Evolutionary conservation across 2,329 filamentous ascomycete genomes (phyloP).

Genomic region (Colletotrichum lindemuthianum): DNA sequence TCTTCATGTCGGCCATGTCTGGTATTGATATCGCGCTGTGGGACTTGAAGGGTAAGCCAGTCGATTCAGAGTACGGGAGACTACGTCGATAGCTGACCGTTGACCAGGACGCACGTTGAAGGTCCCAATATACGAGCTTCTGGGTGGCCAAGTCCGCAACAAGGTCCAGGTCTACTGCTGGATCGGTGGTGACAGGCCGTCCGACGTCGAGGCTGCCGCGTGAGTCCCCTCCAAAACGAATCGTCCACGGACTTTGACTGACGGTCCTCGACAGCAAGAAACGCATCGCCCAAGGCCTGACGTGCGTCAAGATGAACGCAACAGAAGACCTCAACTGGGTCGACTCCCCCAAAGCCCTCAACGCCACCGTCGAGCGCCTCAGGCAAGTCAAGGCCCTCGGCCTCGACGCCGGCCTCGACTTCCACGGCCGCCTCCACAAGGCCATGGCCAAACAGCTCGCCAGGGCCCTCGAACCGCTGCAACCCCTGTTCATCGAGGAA

Average conservation of each 20-base stretch:
- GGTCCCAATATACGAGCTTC: slow-evolving; percentile 72
- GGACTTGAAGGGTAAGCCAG: slow-evolving; percentile 67
- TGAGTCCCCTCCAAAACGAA: slow-evolving; percentile 39
- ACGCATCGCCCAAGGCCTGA: slow-evolving; percentile 66
- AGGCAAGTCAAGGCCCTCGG: slow-evolving; percentile 71
- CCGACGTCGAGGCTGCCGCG: slow-evolving; percentile 68
- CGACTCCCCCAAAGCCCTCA: slow-evolving; percentile 67
- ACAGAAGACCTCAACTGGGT: slow-evolving; percentile 76
- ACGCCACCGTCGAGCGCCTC: slow-evolving; percentile 68
- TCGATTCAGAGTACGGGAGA: background rate
- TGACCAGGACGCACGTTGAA: slow-evolving; percentile 36
- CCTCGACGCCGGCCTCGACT: slow-evolving; percentile 74
- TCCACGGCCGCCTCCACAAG: slow-evolving; percentile 75
- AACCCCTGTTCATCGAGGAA: slow-evolving; percentile 74
- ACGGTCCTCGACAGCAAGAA: slow-evolving; percentile 50
- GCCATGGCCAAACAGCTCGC: slow-evolving; percentile 77
- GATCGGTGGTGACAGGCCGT: slow-evolving; percentile 74
- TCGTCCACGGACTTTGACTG: background rate
- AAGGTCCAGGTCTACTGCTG: slow-evolving; percentile 74
- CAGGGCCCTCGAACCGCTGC: slow-evolving; percentile 67
- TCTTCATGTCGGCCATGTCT: slow-evolving; percentile 77
- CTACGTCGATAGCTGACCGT: background rate
- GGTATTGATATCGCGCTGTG: slow-evolving; percentile 78
- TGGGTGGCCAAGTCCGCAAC: slow-evolving; percentile 73
- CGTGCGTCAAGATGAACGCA: slow-evolving; percentile 74